phyloP scores from a whole-genome alignment of 768 basidiomycete genomes.

The Psilocybe cyanescens region DNA sequence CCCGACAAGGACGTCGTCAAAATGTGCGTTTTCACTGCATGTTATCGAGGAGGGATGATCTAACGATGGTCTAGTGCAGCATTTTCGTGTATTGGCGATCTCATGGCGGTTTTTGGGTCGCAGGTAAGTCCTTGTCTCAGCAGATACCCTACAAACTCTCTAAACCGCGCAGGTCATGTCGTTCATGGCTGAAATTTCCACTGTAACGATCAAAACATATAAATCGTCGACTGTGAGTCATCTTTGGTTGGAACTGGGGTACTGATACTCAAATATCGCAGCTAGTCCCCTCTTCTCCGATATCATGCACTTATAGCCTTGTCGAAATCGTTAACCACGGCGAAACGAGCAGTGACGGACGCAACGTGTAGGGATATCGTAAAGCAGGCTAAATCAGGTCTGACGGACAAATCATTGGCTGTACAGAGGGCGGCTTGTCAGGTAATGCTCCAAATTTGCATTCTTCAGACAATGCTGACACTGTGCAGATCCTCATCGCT shows the following conservation, averaged over 20 bases:
- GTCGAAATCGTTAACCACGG: constrained; percentile 77
- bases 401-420: constrained; percentile 83
- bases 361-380: constrained; percentile 76
- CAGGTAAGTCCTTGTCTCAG: constrained; percentile 56
- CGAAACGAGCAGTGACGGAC: constrained; percentile 86
- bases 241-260: background rate
- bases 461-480: background rate
- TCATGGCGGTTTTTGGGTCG: constrained; percentile 83
- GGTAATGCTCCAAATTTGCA: constrained; percentile 40
- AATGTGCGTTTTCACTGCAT: constrained; percentile 51
- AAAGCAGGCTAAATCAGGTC: constrained; percentile 76
- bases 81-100: constrained; percentile 84
- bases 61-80: constrained; percentile 59
- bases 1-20: constrained; percentile 64
- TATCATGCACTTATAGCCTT: constrained; percentile 80
- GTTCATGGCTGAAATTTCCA: constrained; percentile 84
- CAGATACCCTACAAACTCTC: background rate
- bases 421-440: constrained; percentile 86
- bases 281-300: constrained; percentile 78
- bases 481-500: constrained; percentile 42
- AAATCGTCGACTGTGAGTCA: constrained; percentile 72
- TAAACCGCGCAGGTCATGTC: constrained; percentile 82
- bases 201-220: constrained; percentile 65
- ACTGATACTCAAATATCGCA: constrained; percentile 4
- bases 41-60: background rate